Evolutionary conservation across 2,329 filamentous ascomycete genomes (phyloP).

Genomic region (Aspergillus fijiensis): DNA sequence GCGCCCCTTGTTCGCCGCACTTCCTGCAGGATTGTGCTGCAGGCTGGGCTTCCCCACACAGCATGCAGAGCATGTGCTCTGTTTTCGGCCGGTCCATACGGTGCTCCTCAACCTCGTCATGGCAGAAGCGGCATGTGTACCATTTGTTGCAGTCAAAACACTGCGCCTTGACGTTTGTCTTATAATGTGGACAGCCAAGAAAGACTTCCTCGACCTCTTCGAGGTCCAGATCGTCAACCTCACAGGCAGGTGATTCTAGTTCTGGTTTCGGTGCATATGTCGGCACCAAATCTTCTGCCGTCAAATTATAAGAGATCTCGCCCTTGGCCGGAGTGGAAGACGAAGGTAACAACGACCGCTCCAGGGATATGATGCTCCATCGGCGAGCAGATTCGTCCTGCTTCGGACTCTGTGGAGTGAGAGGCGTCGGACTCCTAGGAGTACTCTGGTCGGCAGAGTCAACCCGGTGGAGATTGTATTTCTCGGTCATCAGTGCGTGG

Average conservation of each 20-base stretch:
- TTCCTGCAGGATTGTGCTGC: slow-evolving; percentile 74
- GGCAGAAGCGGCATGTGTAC: slow-evolving; percentile 95
- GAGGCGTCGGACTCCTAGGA: slow-evolving; percentile 24
- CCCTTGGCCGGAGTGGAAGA: slow-evolving; percentile 27
- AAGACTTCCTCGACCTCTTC: slow-evolving; percentile 53
- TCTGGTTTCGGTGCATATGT: slow-evolving; percentile 60
- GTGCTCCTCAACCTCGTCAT: slow-evolving; percentile 80
- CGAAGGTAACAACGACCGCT: slow-evolving; percentile 30
- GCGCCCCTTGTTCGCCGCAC: slow-evolving; percentile 75
- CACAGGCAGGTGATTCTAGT: slow-evolving; percentile 26
- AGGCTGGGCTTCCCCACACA: slow-evolving; percentile 80
- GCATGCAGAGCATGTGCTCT: slow-evolving; percentile 96
- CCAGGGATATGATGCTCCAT: slow-evolving; percentile 29
- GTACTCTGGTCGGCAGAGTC: slow-evolving; percentile 22
- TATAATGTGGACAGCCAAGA: slow-evolving; percentile 88
- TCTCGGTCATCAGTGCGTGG: slow-evolving; percentile 69
- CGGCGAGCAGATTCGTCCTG: slow-evolving; percentile 31
- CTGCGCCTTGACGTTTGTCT: slow-evolving; percentile 92
- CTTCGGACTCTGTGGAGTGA: slow-evolving; percentile 26
- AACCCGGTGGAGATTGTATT: slow-evolving; percentile 55
- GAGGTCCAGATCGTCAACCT: slow-evolving; percentile 43
- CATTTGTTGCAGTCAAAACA: slow-evolving; percentile 85
- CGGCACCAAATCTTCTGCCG: slow-evolving; percentile 60
- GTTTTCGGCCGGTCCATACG: slow-evolving; percentile 77
- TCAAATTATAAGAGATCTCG: slow-evolving; percentile 42